Percentiles rank a stretch among this genome's conserved stretches.
phyloP scores from a whole-genome alignment of 768 basidiomycete species.

The Coprinopsis sp. region DNA sequence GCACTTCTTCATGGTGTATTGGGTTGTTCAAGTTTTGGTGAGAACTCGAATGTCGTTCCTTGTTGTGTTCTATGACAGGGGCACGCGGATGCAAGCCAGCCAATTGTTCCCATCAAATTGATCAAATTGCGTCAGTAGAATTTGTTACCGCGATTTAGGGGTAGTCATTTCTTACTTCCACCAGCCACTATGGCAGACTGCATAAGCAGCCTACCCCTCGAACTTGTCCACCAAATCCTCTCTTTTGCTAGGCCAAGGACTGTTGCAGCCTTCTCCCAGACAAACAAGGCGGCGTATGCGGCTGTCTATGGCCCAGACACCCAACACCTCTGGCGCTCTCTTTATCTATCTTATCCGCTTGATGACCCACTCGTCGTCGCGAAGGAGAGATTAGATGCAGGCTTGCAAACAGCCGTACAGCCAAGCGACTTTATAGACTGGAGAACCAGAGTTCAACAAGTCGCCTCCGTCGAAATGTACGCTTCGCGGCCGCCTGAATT shows the following conservation, averaged over 20 bases:
- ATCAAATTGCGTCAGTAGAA: too few species aligned
- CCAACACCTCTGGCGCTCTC: slow-evolving; percentile 63
- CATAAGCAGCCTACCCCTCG: slow-evolving; percentile 44
- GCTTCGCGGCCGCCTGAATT: too few species aligned
- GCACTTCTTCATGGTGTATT: slow-evolving; percentile 6
- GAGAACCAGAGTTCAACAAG: too few species aligned
- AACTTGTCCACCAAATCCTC: slow-evolving; percentile 58
- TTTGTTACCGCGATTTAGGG: too few species aligned
- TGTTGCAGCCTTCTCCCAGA: slow-evolving; percentile 55
- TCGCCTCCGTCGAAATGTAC: too few species aligned
- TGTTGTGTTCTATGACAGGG: too few species aligned
- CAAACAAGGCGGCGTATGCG: slow-evolving; percentile 43
- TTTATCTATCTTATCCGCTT: slow-evolving; percentile 56
- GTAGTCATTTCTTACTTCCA: too few species aligned
- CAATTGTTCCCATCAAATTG: too few species aligned
- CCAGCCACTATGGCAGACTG: slow-evolving; percentile 9
- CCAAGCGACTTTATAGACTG: background rate
- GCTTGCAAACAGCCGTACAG: background rate
- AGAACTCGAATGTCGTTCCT: background rate
- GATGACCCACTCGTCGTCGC: slow-evolving; percentile 55
- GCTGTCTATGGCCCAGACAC: slow-evolving; percentile 49
- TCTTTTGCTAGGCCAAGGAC: slow-evolving; percentile 51
- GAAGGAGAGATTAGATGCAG: slow-evolving; percentile 8
- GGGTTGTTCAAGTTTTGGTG: background rate
- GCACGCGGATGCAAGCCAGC: too few species aligned